Evolutionary conservation across 2,329 filamentous ascomycete species (phyloP).

Genomic region (Juglanconis sp.): DNA sequence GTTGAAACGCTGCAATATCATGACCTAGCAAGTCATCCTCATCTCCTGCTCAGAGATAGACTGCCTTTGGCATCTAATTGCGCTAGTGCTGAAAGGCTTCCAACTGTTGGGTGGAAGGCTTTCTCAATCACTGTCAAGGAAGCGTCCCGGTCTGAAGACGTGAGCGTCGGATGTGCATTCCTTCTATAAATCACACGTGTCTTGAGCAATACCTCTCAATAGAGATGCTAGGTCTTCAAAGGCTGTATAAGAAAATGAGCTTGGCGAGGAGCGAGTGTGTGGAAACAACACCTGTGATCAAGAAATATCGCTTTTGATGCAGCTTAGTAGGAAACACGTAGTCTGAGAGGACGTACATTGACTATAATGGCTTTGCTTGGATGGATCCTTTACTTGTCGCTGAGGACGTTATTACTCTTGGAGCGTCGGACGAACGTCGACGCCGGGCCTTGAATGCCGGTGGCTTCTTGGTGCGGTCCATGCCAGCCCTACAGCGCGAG

Average conservation of each 20-base stretch:
- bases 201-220: too few relatives aligned
- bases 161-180: not conserved
- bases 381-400: slow-evolving; percentile 18
- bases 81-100: slow-evolving; percentile 44
- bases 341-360: slow-evolving; percentile 4
- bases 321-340: too few relatives aligned
- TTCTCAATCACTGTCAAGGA: slow-evolving; percentile 19
- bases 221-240: too few relatives aligned
- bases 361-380: slow-evolving; percentile 13
- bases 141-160: slow-evolving; percentile 20
- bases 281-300: too few relatives aligned
- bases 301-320: too few relatives aligned
- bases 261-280: too few relatives aligned
- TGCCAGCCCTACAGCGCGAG: too few relatives aligned
- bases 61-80: slow-evolving; percentile 40
- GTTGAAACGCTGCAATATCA: slow-evolving; percentile 43
- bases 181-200: too few relatives aligned
- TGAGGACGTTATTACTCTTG: slow-evolving; percentile 14
- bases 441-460: too few relatives aligned
- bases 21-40: slow-evolving; percentile 33
- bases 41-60: slow-evolving; percentile 44
- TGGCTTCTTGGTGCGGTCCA: too few relatives aligned
- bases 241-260: too few relatives aligned
- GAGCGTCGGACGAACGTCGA: slow-evolving; percentile 10
- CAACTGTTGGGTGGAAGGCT: slow-evolving; percentile 24